These are phyloP conservation scores for Aspergillus niger DNA, from an alignment of 2,329 filamentous ascomycete genomes.

Conservation along the genomic window DNA sequence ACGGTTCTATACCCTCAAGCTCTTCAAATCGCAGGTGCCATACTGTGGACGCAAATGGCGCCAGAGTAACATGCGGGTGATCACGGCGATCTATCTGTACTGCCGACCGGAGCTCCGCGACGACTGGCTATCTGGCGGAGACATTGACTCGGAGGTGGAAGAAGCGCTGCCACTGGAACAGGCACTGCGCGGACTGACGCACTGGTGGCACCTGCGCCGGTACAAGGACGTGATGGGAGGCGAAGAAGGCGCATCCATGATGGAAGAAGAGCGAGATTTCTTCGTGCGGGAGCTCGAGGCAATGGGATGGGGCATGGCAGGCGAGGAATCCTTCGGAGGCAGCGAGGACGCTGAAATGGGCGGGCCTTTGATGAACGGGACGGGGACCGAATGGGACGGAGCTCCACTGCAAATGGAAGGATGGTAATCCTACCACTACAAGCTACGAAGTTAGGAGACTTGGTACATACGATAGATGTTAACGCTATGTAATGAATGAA, in stretches of 20 bases:
- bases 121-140: conserved; percentile 87
- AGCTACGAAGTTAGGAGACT: neutral
- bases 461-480: neutral
- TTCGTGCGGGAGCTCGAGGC: conserved; percentile 76
- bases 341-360: conserved; percentile 32
- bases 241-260: conserved; percentile 53
- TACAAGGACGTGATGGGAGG: conserved; percentile 75
- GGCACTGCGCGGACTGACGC: conserved; percentile 81
- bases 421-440: conserved; percentile 19
- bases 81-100: conserved; percentile 93
- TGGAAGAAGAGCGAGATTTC: conserved; percentile 76
- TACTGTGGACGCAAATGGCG: conserved; percentile 99
- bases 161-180: conserved; percentile 90
- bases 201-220: conserved; percentile 86
- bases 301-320: conserved; percentile 56
- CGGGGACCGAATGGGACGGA: conserved; percentile 40
- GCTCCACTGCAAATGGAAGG: conserved; percentile 40
- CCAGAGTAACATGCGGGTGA: conserved; percentile 97
- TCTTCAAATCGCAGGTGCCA: conserved; percentile 98
- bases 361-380: conserved; percentile 32
- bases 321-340: conserved; percentile 36
- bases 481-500: neutral
- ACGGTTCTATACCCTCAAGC: conserved; percentile 90
- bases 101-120: conserved; percentile 90
- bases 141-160: conserved; percentile 92